A percentile compares a stretch with the other conserved stretches of the same genome.
Conservation (phyloP, 495 filamentous ascomycete species). For the Elasticomyces elasticus region DNA sequence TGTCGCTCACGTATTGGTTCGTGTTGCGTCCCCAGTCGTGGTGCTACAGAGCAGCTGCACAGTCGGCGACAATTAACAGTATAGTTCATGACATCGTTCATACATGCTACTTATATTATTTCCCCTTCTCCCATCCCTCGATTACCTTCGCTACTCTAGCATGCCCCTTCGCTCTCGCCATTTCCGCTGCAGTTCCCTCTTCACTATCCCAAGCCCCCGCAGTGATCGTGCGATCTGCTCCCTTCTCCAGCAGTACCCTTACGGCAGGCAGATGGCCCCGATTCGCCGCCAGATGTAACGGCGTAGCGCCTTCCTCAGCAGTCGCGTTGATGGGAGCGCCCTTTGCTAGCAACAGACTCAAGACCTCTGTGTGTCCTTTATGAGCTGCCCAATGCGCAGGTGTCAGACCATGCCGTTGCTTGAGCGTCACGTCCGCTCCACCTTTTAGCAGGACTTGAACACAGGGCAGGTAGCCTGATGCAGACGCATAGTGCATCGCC, state of each 20-base stretch:
- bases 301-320: slow-evolving; percentile 9
- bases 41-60: too few species aligned
- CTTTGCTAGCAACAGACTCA: slow-evolving; percentile 9
- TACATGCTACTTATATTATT: neutral
- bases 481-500: slow-evolving; percentile 16
- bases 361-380: slow-evolving; percentile 15
- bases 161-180: slow-evolving; percentile 16
- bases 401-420: slow-evolving; percentile 10
- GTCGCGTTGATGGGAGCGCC: slow-evolving; percentile 4
- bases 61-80: too few species aligned
- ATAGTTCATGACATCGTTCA: neutral
- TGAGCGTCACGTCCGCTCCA: slow-evolving; percentile 8
- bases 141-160: slow-evolving; percentile 6
- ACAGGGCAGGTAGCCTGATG: neutral
- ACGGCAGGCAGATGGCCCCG: slow-evolving; percentile 10
- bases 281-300: slow-evolving; percentile 17
- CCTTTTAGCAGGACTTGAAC: slow-evolving; percentile 9
- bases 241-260: slow-evolving; percentile 14
- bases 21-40: too few species aligned
- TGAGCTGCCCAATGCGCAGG: slow-evolving; percentile 17
- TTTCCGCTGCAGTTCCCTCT: slow-evolving; percentile 3
- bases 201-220: slow-evolving; percentile 11
- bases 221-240: neutral
- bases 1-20: too few species aligned
- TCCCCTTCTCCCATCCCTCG: neutral